These are phyloP conservation scores for Serendipita sp. DNA, from an alignment of 768 basidiomycete species.

Conservation along the genomic window DNA sequence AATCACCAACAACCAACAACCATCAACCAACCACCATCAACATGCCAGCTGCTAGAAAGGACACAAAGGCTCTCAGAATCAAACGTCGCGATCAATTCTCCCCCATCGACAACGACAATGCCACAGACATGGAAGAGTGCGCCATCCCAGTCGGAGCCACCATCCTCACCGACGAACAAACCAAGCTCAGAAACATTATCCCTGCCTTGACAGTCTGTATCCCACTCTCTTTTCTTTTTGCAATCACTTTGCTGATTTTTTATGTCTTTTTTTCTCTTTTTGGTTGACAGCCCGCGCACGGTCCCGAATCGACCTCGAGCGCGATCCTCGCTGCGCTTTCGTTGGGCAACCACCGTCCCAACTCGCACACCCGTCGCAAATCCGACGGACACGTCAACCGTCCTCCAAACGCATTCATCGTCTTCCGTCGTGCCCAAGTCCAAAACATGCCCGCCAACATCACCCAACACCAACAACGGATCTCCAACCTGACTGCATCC, in stretches of 20 bases:
- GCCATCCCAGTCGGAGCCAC: neutral
- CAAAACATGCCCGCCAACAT: conserved; percentile 2
- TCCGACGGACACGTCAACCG: neutral
- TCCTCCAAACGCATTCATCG: neutral
- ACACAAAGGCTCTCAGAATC: neutral
- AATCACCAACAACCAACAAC: neutral
- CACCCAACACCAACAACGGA: conserved; percentile 1
- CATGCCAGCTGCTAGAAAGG: neutral
- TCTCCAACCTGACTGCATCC: neutral
- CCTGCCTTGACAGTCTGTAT: neutral
- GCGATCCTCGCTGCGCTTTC: neutral
- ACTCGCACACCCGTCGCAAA: neutral
- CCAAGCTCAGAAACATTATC: neutral
- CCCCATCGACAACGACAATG: neutral
- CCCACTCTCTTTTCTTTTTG: neutral
- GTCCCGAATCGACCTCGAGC: neutral
- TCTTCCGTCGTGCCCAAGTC: neutral
- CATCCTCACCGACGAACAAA: neutral
- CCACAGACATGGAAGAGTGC: neutral
- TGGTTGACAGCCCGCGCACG: neutral
- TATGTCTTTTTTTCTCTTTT: too few relatives aligned
- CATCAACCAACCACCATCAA: too few relatives aligned
- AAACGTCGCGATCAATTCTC: neutral
- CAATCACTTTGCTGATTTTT: neutral
- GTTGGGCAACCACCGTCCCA: neutral